Conservation (phyloP, 140 eudicot genomes). For the Cichorium intybus region DNA sequence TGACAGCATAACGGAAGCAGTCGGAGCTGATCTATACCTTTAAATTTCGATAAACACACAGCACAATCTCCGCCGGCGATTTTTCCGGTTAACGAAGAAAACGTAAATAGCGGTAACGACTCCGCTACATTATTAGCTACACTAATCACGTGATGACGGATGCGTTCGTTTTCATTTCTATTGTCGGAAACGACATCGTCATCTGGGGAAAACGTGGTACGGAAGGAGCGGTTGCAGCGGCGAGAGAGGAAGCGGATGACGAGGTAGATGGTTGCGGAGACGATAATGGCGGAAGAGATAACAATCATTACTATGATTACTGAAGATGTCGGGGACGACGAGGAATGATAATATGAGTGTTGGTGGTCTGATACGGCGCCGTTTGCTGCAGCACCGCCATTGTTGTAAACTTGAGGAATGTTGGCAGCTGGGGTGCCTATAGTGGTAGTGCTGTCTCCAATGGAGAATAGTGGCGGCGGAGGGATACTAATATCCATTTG, state of each 20-base stretch:
- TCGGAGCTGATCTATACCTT: conserved; percentile 62
- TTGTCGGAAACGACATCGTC: conserved; percentile 30
- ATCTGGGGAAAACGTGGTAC: conserved; percentile 25
- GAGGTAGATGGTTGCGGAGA: conserved; percentile 71
- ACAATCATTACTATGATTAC: conserved; percentile 42
- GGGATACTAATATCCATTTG: conserved; percentile 14
- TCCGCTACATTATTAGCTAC: conserved; percentile 6
- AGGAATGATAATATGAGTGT: conserved; percentile 15
- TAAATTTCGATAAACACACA: conserved; percentile 69
- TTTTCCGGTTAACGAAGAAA: conserved; percentile 54
- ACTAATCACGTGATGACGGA: conserved; percentile 17
- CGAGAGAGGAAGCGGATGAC: conserved; percentile 63
- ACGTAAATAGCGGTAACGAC: conserved; percentile 65
- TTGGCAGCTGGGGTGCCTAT: conserved; percentile 7
- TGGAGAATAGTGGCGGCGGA: conserved; percentile 7
- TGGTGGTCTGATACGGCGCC: background rate
- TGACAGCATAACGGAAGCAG: conserved; percentile 79
- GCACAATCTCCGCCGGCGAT: conserved; percentile 71
- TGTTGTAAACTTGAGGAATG: conserved; percentile 27
- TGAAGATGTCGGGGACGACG: conserved; percentile 37
- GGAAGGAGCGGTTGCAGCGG: conserved; percentile 40
- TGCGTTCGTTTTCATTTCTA: background rate
- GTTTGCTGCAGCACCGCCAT: conserved; percentile 1
- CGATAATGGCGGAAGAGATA: conserved; percentile 56
- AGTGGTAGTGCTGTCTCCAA: background rate